Conservation (phyloP, 2,329 filamentous ascomycete genomes). For the Keithomyces neogunnii region DNA sequence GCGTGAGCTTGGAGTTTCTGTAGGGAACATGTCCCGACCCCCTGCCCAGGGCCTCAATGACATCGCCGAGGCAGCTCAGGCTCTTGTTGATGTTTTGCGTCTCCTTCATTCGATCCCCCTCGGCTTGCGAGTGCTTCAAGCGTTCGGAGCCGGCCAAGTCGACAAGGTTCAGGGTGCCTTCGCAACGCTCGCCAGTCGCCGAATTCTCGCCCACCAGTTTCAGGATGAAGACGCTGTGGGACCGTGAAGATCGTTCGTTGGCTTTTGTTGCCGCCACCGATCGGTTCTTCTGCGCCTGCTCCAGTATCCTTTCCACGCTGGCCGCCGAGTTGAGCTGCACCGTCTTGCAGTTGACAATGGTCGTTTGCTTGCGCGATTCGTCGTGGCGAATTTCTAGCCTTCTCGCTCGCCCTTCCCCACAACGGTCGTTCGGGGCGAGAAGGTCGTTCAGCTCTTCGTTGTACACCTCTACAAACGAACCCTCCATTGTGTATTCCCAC, state of each 20-base stretch:
- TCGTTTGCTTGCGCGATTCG: conserved; percentile 70
- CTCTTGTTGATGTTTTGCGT: conserved; percentile 98
- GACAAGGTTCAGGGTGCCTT: conserved; percentile 91
- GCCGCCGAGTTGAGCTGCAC: conserved; percentile 71
- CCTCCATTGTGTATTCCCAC: conserved; percentile 91
- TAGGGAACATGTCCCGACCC: conserved; percentile 84
- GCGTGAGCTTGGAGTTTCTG: conserved; percentile 93
- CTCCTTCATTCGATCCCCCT: conserved; percentile 82
- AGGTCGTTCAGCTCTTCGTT: conserved; percentile 95
- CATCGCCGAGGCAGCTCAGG: conserved; percentile 83
- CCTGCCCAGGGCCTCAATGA: conserved; percentile 85
- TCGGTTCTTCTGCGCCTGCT: conserved; percentile 74
- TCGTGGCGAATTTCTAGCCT: conserved; percentile 90
- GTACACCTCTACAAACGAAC: conserved; percentile 95
- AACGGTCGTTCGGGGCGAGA: conserved; percentile 49
- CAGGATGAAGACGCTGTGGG: conserved; percentile 93
- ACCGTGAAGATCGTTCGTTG: conserved; percentile 89
- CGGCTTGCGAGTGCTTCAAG: conserved; percentile 76
- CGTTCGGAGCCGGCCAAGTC: conserved; percentile 92
- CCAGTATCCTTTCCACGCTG: conserved; percentile 72
- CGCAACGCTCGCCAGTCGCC: conserved; percentile 73
- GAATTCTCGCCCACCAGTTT: conserved; percentile 64
- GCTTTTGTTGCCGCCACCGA: conserved; percentile 95
- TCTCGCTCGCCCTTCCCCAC: conserved; percentile 62
- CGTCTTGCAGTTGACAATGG: conserved; percentile 69